Evolutionary conservation across 176 grass and related monocot species (phyloP).

Genomic region (Phoenix dactylifera): DNA sequence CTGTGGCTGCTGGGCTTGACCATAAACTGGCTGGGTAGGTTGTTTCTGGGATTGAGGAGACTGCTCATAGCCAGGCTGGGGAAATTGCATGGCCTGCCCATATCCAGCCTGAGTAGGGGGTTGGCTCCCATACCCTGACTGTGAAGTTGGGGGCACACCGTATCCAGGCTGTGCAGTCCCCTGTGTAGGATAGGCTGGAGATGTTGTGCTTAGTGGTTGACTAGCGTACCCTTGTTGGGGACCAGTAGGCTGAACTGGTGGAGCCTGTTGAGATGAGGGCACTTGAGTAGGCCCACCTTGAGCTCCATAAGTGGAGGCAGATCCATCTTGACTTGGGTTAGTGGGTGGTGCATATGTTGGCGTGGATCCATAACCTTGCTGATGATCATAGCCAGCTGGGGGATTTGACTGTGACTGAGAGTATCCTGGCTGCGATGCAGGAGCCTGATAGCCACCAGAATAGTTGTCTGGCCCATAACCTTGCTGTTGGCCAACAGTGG

Average conservation of each 20-base stretch:
- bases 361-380: slow-evolving; percentile 1
- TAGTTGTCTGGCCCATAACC: slow-evolving; percentile 38
- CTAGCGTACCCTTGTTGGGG: slow-evolving; percentile 43
- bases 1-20: slow-evolving; percentile 36
- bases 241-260: slow-evolving; percentile 39
- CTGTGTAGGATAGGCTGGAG: slow-evolving; percentile 46
- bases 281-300: slow-evolving; percentile 42
- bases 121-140: slow-evolving; percentile 42
- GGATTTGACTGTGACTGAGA: slow-evolving; percentile 27
- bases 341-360: slow-evolving; percentile 37
- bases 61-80: slow-evolving; percentile 44
- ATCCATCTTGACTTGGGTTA: slow-evolving; percentile 45
- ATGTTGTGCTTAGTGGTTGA: slow-evolving; percentile 40
- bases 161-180: slow-evolving; percentile 46
- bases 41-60: slow-evolving; percentile 38
- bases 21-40: slow-evolving; percentile 34
- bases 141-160: slow-evolving; percentile 21
- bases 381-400: slow-evolving; percentile 56
- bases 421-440: slow-evolving; percentile 46
- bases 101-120: slow-evolving; percentile 43
- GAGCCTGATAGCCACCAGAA: slow-evolving; percentile 33
- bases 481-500: slow-evolving; percentile 33
- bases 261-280: slow-evolving; percentile 7
- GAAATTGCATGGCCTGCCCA: slow-evolving; percentile 7
- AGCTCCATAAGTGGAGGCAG: slow-evolving; percentile 44